Conservation (phyloP, 73 alveolate species). For the Uronychia setigera region DNA sequence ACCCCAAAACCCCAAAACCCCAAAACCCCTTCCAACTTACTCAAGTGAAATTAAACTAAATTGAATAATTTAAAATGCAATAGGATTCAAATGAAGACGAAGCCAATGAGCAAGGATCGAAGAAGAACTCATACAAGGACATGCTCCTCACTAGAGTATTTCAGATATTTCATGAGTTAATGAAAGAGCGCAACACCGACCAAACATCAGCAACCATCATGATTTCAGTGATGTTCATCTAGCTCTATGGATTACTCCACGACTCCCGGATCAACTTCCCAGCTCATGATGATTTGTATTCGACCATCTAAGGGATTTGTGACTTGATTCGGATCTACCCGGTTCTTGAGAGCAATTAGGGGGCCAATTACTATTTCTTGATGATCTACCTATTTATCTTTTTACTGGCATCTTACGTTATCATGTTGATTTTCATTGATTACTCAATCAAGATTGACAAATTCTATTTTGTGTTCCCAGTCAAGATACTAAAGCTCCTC, state of each 20-base stretch:
- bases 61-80: too few relatives aligned
- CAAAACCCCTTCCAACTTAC: too few relatives aligned
- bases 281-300: conserved; percentile 30
- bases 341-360: conserved; percentile 19
- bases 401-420: neutral
- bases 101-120: neutral
- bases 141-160: conserved; percentile 1
- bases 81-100: too few relatives aligned
- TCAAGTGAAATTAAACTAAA: too few relatives aligned
- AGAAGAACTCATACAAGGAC: neutral
- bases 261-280: conserved; percentile 36
- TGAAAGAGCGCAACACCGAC: conserved; percentile 50
- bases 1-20: too few relatives aligned
- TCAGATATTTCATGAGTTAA: conserved; percentile 45
- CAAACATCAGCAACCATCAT: conserved; percentile 33
- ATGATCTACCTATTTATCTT: conserved; percentile 4
- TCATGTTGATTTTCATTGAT: conserved; percentile 33
- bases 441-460: conserved; percentile 49
- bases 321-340: conserved; percentile 54
- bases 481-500: conserved; percentile 20
- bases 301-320: conserved; percentile 21
- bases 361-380: conserved; percentile 22
- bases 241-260: conserved; percentile 41
- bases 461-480: conserved; percentile 49
- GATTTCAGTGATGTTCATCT: conserved; percentile 30